Base-by-base conservation (phyloP, 805 yeast species). In the Cyberlindnera mycetangii region DNA sequence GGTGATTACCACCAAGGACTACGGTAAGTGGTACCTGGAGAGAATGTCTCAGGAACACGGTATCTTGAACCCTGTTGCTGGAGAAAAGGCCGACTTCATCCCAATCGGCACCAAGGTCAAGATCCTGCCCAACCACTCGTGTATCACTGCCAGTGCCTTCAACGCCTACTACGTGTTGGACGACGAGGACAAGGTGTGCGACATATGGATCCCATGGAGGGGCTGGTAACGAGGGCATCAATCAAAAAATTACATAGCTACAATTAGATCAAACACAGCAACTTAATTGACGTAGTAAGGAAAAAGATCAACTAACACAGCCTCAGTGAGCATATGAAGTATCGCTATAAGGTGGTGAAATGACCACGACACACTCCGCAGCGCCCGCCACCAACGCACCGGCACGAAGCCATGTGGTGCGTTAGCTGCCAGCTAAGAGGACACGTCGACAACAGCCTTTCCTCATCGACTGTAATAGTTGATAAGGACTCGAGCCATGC, bases 21-120 rank as follows among this genome's bases (percentile, higher is more conserved):
- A 68, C 53, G 76, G 72, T 7, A 66, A 72, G 36, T 85, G 90
- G 90, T 61, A 64, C 37, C 78, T 86, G 11, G 85, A 79, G 28
- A 70, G 89, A 52, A 62, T 86, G 37, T 78, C 86, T 44, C 93
- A 86, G 60, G 95, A 86, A 56, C 95, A 86, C 58, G 95, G 93
- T 10, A 80, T 86, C 32, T 62, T 85, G 39, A 69, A 66, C n/a
- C 81, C 86, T 3, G 45, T 44, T 46, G 19, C 39, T 34, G 30
- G 39, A 31, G 34, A 46, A 7, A 35, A 39, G 5, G 51, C 55
- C 15, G 46, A 63, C 33, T 60, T 78, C 55, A 67, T 78, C 19
- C 81, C 81, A 19, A 51, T 65, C 25, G 89, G 89, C 1, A 69
- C 79, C 1, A 71, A 74, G 46, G 71, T 84, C 9, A 64, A 66